Percentiles rank a stretch among this genome's conserved stretches.
phyloP scores from a whole-genome alignment of 257 asterid species.

The Solanum paucissectum region DNA sequence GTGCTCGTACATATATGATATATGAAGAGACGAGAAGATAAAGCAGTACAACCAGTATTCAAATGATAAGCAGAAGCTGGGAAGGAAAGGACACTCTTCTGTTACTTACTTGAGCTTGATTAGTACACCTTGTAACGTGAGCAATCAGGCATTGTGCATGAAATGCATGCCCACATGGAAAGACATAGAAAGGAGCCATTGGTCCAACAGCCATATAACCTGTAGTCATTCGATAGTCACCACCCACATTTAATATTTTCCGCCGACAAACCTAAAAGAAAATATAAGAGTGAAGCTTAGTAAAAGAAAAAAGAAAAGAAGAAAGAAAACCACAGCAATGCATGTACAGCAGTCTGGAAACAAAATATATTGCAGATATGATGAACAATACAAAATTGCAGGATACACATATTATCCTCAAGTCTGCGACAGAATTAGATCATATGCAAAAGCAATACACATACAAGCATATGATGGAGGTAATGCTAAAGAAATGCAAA shows the following conservation, averaged over 20 bases:
- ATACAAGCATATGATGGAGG: neutral
- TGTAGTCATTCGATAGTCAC: conserved; percentile 56
- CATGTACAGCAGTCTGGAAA: neutral
- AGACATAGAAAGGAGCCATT: conserved; percentile 93
- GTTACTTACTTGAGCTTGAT: conserved; percentile 70
- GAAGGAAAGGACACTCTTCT: neutral
- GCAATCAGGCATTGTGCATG: conserved; percentile 89
- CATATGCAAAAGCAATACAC: neutral
- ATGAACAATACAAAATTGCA: neutral
- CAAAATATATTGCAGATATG: neutral
- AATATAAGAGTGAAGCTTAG: neutral
- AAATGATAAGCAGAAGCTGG: conserved; percentile 1
- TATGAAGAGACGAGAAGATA: neutral
- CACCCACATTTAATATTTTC: conserved; percentile 62
- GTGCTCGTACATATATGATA: neutral
- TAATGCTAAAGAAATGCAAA: neutral
- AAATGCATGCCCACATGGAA: conserved; percentile 96
- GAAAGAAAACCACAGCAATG: neutral
- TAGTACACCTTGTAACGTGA: conserved; percentile 82
- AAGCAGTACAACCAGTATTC: neutral
- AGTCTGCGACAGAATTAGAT: neutral
- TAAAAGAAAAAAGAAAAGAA: neutral
- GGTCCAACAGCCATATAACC: conserved; percentile 71
- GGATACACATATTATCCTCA: neutral
- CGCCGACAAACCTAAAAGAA: conserved; percentile 65